A percentile compares a stretch with the other conserved stretches of the same genome.
Evolutionary conservation across 2,329 filamentous ascomycete genomes (phyloP).

Genomic region (Emergomyces africanus): DNA sequence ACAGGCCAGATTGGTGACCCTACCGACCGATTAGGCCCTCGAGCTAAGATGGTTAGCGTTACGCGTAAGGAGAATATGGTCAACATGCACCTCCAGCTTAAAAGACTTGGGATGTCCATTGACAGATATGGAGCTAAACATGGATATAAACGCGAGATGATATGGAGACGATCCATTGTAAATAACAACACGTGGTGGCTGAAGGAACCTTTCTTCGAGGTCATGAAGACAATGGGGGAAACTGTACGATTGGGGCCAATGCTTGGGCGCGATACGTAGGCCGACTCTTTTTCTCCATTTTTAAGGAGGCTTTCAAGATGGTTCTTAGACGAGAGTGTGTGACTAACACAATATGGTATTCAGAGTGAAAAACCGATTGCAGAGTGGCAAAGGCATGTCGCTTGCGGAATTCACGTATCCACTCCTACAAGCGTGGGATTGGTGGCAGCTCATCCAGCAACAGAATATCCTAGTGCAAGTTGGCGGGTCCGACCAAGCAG

Average conservation of each 20-base stretch:
- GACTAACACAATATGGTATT: background rate
- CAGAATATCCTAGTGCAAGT: constrained; percentile 70
- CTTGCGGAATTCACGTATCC: constrained; percentile 91
- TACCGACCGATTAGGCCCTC: constrained; percentile 30
- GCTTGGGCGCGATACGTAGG: constrained; percentile 77
- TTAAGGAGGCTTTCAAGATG: background rate
- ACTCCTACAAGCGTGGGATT: constrained; percentile 90
- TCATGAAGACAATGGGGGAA: constrained; percentile 60
- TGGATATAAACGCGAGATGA: constrained; percentile 50
- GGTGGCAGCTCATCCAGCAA: constrained; percentile 68
- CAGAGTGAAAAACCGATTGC: constrained; percentile 69
- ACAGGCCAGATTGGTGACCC: constrained; percentile 37
- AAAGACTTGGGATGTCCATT: constrained; percentile 61
- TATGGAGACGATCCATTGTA: constrained; percentile 53
- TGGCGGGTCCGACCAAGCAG: constrained; percentile 89
- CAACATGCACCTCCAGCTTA: constrained; percentile 38
- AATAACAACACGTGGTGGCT: constrained; percentile 85
- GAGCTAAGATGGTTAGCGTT: constrained; percentile 24
- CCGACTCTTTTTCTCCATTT: constrained; percentile 14
- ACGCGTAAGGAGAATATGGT: constrained; percentile 35
- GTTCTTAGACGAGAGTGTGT: background rate
- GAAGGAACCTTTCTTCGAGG: constrained; percentile 56
- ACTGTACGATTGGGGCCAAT: constrained; percentile 71
- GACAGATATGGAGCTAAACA: constrained; percentile 52
- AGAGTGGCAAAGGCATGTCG: constrained; percentile 83